phyloP scores from a whole-genome alignment of 768 basidiomycete genomes.

The Tylopilus felleus region DNA sequence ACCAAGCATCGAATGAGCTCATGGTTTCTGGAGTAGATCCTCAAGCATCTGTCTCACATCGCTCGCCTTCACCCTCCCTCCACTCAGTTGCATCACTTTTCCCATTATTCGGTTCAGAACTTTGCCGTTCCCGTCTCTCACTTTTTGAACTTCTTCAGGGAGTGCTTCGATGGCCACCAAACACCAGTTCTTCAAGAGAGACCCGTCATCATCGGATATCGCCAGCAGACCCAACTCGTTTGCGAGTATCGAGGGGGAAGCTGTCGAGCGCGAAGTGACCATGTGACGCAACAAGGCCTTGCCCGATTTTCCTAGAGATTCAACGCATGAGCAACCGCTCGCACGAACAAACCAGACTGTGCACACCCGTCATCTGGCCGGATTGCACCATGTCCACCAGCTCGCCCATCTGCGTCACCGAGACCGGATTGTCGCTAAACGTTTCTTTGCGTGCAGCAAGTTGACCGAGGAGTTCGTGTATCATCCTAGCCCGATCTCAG shows the following conservation, averaged over 20 bases:
- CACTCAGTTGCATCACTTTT: slow-evolving; percentile 74
- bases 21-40: slow-evolving; percentile 35
- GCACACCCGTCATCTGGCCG: slow-evolving; percentile 64
- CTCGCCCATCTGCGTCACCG: slow-evolving; percentile 63
- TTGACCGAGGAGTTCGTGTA: slow-evolving; percentile 82
- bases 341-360: background rate
- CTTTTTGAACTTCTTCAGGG: slow-evolving; percentile 63
- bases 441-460: slow-evolving; percentile 57
- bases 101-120: slow-evolving; percentile 58
- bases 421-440: slow-evolving; percentile 57
- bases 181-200: slow-evolving; percentile 55
- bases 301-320: slow-evolving; percentile 63
- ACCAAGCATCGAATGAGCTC: background rate
- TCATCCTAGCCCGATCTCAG: slow-evolving; percentile 57
- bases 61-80: slow-evolving; percentile 76
- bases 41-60: slow-evolving; percentile 50
- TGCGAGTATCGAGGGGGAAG: slow-evolving; percentile 43
- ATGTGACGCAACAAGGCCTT: slow-evolving; percentile 74
- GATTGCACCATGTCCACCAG: slow-evolving; percentile 72
- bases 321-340: background rate
- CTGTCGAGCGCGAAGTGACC: slow-evolving; percentile 43
- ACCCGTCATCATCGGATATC: slow-evolving; percentile 29
- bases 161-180: slow-evolving; percentile 58
- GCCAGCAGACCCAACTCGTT: slow-evolving; percentile 47
- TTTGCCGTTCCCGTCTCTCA: slow-evolving; percentile 61